Evolutionary conservation across 2,329 filamentous ascomycete species (phyloP).

Genomic region (Canariomyces notabilis): DNA sequence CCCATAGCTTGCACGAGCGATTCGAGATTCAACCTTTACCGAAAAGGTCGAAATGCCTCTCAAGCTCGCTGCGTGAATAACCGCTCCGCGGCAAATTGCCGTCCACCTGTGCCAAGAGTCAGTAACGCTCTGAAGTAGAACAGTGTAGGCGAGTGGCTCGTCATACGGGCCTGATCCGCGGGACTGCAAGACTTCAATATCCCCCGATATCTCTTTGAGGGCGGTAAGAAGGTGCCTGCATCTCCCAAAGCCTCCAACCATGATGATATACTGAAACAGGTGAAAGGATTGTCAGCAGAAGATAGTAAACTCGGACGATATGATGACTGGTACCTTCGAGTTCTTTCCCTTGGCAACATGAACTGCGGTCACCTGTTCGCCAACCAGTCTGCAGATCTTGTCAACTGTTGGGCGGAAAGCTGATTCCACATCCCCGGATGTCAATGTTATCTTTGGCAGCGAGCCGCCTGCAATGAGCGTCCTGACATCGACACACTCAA

Average conservation of each 20-base stretch:
- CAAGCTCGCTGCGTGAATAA: constrained; percentile 14
- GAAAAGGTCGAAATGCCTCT: neutral
- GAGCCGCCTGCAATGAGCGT: neutral
- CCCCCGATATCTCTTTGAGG: constrained; percentile 6
- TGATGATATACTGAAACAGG: constrained; percentile 32
- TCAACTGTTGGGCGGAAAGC: constrained; percentile 7
- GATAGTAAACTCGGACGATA: neutral
- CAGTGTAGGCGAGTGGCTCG: neutral
- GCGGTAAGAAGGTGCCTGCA: constrained; percentile 27
- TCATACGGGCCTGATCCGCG: constrained; percentile 32
- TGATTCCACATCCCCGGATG: neutral
- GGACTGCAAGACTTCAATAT: constrained; percentile 29
- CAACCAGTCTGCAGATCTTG: constrained; percentile 22
- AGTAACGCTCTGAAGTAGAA: neutral
- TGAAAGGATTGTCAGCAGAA: neutral
- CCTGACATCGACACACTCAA: constrained; percentile 2
- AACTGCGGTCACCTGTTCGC: constrained; percentile 25
- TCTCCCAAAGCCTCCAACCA: constrained; percentile 37
- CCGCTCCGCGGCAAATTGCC: constrained; percentile 22
- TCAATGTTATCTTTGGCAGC: constrained; percentile 8
- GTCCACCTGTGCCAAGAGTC: constrained; percentile 16
- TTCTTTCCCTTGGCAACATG: constrained; percentile 2
- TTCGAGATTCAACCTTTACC: constrained; percentile 6
- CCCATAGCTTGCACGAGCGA: constrained; percentile 18
- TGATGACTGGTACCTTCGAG: constrained; percentile 26